Evolutionary conservation across 2,329 filamentous ascomycete genomes (phyloP), one percentile per base, ranked within the genome.

Genomic region (Sordariomycetes sp.): DNA sequence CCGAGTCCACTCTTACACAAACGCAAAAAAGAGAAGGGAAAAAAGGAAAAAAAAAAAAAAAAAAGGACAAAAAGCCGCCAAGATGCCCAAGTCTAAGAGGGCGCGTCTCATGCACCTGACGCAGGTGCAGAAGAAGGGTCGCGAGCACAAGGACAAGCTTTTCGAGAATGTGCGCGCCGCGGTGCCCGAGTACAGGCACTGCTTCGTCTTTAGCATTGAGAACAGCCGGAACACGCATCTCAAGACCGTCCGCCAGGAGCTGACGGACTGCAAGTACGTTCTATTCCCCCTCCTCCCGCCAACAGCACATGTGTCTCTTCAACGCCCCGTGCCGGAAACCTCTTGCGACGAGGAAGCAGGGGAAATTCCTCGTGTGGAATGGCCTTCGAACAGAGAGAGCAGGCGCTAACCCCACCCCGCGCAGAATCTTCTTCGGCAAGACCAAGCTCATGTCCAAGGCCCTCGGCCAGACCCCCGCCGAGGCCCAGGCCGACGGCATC

Each of bases 371-470:
- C 17, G 45, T 52, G 24, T 42, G 35, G 15, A 22, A 56, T 20
- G 24, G 8, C 28, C 3, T 4, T 4, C 25, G 51, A 52, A 15
- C 52, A 42, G 24, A n/a, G 51, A 39, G 15, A 25, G 48, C 17
- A 22, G 42, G 13, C n/a, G 35, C 54, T 48, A 48, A 51, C 39
- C 2, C 7, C 17, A 50, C 10, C n/a, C 12, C 15, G 54, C 53
- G n/a, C 65, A 94, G 91, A 65, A 77, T 99, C 70, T 97, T 97
- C 83, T 97, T 96, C 74, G 94, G 92, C 75, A 99, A 97, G 78
- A 97, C 92, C 60, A 97, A 97, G 76, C 91, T 99, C 71, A 97
- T 97, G 90, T 85, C 89, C 65, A 92, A 94, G 74, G 91, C 94
- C 58, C 86, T 99, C 28, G 94, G 94, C 68, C 81, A 81, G 62